Evolutionary conservation across 208 protist genomes (phyloP), one percentile per base, ranked within the genome.

Genomic region (Phytomonas sp.): DNA sequence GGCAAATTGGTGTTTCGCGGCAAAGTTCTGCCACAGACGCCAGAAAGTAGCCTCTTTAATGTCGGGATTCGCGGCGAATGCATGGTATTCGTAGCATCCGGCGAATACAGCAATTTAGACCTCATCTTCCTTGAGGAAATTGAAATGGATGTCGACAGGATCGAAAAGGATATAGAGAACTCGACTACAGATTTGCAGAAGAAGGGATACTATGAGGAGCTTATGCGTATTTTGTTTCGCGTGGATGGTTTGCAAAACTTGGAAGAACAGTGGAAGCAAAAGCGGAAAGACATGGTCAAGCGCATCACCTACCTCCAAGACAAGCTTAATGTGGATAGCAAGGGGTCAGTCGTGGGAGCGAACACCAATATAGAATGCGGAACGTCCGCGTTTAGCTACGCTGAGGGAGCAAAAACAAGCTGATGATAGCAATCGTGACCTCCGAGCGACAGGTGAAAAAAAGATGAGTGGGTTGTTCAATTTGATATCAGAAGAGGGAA

Each of bases 221-320:
- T 95, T 2, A 95, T 95, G 89, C 84, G 87, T 51, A 83, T 95
- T 67, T 74, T 95, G 0, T 89, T 95, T 62, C 78, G 81, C 60
- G 84, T 80, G 0, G 89, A 95, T 60, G 82, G 78, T 23, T 69
- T 95, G 26, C 80, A 85, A 36, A 76, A 81, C 20, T 74, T 95
- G 6, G 85, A 92, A 43, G 85, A 77, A 5, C 77, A 84, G 62
- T 92, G 79, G 80, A 75, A 80, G 28, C 56, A 72, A 46, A 78
- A 68, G 9, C 70, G 87, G 40, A 92, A 91, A 68, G 83, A 86
- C 3, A 65, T 77, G 37, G 87, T 95, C 56, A 80, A 79, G 67
- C 66, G 66, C 31, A 84, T 90, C 34, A 87, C 78, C 4, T 28
- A 66, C 1, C 51, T 95, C 26, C 89, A 95, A 66, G 89, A 95